Base-by-base conservation (phyloP, 345 rosid genomes). In the Turnera subulata region DNA sequence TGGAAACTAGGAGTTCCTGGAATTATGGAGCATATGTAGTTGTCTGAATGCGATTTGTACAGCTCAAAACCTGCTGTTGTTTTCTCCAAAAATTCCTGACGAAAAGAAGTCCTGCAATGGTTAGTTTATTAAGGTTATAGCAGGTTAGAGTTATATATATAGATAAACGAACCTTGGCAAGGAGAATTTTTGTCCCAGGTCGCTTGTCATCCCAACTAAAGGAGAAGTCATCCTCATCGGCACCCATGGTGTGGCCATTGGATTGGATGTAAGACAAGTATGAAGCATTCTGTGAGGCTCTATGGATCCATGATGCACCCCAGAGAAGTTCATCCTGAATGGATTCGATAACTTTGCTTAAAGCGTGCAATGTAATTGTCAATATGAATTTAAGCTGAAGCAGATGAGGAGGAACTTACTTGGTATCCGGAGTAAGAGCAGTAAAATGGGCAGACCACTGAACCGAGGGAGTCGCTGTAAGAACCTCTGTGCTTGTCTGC, bases 161-260 rank as follows among this genome's bases (percentile, higher is more conserved):
- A 49, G 26, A 19, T 35, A 58, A 19, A 7, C 10, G 1, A 21
- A 88, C 99, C 91, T 94, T 85, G 38, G 99, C 79, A 37, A 90
- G 96, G 55, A 94, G 92, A 71, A 94, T 78, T 59, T 94, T 84
- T 1, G 97, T 91, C 29, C 97, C 99, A 49, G 81, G 84, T 54
- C 86, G 88, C 63, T 94, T 94, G 75, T 94, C 89, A 73, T 94
- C 99, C 99, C 99, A 94, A 35, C 99, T 89, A 62, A 94, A 94
- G 47, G 92, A 83, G 72, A 76, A 87, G 61, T 90, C 96, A 66
- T 64, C 82, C 21, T 94, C 85, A 8, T 82, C 82, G 35, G 97
- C 97, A 56, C 99, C 99, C 42, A 89, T 78, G 11, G 65, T 75
- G 62, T 81, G 90, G 14, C 99, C 99, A 73, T 94, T 90, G 6